Evolutionary conservation across 306 rosid genomes (phyloP), one percentile per base, ranked within the genome.

Genomic region (Trifolium dubium): DNA sequence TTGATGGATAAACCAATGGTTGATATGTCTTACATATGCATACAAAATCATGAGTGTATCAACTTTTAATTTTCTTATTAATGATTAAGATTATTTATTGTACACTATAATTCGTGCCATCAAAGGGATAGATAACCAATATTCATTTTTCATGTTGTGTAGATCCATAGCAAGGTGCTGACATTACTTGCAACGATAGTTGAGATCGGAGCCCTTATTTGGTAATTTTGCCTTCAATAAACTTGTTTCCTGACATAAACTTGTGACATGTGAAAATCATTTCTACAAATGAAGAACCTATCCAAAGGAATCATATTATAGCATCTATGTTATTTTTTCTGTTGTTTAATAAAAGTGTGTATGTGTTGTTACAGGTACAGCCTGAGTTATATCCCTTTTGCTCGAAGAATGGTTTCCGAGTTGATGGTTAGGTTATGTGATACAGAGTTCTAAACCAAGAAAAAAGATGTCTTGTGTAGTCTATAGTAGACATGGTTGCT

Each of bases 371-470:
- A 75, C 97, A 94, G 99, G 99, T 94, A 94, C 80, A 87, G 96
- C 72, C 69, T 94, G 81, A 94, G 99, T 69, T 92, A 94, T 71
- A 94, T 94, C 75, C 97, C 99, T 35, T 94, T 94, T 84, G 99
- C 99, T 70, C 91, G 97, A 83, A 89, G 92, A 84, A 89, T 91
- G 87, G 96, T 94, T 64, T 94, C 99, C 5, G 79, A 81, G 74
- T 69, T 94, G 90, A 94, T 92, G 97, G 55, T 89, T 47, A 89
- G 97, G 55, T 80, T 92, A 23, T 89, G 88, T 7, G 92, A 94
- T 82, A 94, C 97, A 10, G 97, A 94, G 77, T 85, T 92, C 35
- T 94, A 83, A 53, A 66, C 62, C 62, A 58, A 6, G 75, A 51
- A 13, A n/a, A 59, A 0, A 30, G 46, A 39, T 39, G 46, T 73